Conservation (phyloP, 257 asterid species). For the Agastache rugosa region DNA sequence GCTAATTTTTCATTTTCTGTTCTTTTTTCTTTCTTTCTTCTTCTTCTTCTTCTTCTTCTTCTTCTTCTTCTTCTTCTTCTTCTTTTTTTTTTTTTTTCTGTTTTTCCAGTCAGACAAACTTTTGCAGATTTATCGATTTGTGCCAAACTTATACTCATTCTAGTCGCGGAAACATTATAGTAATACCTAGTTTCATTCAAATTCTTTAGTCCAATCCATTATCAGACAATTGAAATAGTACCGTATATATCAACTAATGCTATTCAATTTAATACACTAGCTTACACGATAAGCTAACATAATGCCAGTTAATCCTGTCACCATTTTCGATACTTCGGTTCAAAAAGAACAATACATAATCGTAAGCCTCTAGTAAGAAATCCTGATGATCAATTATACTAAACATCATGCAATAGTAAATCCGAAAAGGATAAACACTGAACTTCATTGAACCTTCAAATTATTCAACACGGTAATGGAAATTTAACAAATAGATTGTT, state of each 20-base stretch:
- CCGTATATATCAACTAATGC: slow-evolving; percentile 6
- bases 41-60: too few species aligned
- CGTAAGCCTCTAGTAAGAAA: slow-evolving; percentile 16
- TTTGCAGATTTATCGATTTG: slow-evolving; percentile 7
- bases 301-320: slow-evolving; percentile 17
- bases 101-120: not conserved
- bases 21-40: too few species aligned
- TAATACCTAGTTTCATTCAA: not conserved
- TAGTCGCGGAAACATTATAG: not conserved
- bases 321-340: not conserved
- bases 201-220: not conserved
- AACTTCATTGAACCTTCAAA: slow-evolving; percentile 5
- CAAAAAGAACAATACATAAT: not conserved
- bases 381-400: not conserved
- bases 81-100: too few species aligned
- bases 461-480: not conserved
- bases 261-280: slow-evolving; percentile 31
- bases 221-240: not conserved
- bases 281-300: slow-evolving; percentile 15
- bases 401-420: slow-evolving; percentile 6
- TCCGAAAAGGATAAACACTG: slow-evolving; percentile 15
- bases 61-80: too few species aligned
- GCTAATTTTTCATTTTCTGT: not conserved
- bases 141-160: not conserved
- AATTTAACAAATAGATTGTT: not conserved